Conservation (phyloP, 768 basidiomycete species). For the Phanerochaete sordida region DNA sequence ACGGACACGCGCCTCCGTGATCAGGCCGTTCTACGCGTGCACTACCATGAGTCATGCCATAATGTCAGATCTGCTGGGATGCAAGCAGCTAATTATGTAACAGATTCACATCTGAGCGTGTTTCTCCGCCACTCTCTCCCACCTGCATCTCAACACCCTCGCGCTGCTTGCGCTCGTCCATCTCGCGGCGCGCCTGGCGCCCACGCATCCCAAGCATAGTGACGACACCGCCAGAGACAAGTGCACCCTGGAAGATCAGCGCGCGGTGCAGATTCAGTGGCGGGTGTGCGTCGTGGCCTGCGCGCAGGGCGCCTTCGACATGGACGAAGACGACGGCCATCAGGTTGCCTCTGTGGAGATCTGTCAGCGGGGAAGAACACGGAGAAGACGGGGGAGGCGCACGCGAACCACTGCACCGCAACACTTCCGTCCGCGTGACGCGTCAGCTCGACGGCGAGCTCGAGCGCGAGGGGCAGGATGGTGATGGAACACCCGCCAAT, state of each 20-base stretch:
- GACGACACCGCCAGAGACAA: slow-evolving; percentile 38
- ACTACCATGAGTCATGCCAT: no score
- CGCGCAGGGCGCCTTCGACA: slow-evolving; percentile 65
- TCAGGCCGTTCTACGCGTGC: no score
- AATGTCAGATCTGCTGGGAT: no score
- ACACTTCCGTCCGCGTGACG: slow-evolving; percentile 76
- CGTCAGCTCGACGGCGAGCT: slow-evolving; percentile 77
- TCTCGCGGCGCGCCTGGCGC: slow-evolving; percentile 55
- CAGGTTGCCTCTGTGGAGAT: slow-evolving; percentile 54
- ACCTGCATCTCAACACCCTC: background rate
- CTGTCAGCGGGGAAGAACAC: no score
- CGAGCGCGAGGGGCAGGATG: slow-evolving; percentile 73
- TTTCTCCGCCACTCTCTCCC: no score
- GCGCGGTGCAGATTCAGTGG: slow-evolving; percentile 71
- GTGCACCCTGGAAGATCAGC: slow-evolving; percentile 61
- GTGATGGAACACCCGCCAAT: slow-evolving; percentile 65
- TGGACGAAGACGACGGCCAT: slow-evolving; percentile 61
- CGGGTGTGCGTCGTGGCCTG: slow-evolving; percentile 52
- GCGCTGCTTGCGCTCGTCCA: slow-evolving; percentile 42
- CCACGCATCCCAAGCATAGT: slow-evolving; percentile 54
- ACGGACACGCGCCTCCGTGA: no score
- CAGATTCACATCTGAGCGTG: no score
- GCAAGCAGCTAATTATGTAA: no score
- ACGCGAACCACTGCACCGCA: slow-evolving; percentile 75
- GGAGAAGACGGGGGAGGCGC: slow-evolving; percentile 22